Evolutionary conservation across 1,284 basidiomycete genomes (phyloP).

Genomic region (Apiotrichum mycotoxinovorans): DNA sequence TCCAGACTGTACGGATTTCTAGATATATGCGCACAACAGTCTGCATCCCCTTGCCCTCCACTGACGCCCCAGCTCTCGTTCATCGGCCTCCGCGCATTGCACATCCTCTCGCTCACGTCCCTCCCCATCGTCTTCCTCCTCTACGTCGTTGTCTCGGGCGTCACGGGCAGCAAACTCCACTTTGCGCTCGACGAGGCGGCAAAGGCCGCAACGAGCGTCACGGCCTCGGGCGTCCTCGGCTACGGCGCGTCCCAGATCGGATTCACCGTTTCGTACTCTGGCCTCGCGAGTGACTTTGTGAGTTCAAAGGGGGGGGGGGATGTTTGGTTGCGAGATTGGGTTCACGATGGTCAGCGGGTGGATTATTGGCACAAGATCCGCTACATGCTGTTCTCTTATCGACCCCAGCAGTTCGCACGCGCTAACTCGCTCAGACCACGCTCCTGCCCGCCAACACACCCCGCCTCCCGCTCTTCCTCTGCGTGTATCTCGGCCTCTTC

Average conservation of each 20-base stretch:
- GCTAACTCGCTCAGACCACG: slow-evolving; percentile 51
- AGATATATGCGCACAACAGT: too few relatives aligned
- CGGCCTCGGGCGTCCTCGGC: slow-evolving; percentile 38
- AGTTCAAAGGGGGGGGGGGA: slow-evolving; percentile 9
- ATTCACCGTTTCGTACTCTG: slow-evolving; percentile 43
- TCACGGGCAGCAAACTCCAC: slow-evolving; percentile 59
- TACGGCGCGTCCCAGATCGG: slow-evolving; percentile 45
- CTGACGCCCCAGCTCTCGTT: slow-evolving; percentile 50
- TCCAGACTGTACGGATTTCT: too few relatives aligned
- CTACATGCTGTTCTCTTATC: too few relatives aligned
- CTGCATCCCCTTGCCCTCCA: too few relatives aligned
- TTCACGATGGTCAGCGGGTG: too few relatives aligned
- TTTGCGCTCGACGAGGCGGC: slow-evolving; percentile 29
- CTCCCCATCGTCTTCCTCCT: slow-evolving; percentile 60
- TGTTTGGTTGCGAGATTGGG: not conserved
- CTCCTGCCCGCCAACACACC: slow-evolving; percentile 47
- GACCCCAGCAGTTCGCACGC: too few relatives aligned
- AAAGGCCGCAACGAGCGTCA: slow-evolving; percentile 30
- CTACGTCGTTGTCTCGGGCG: slow-evolving; percentile 69
- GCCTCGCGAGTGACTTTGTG: slow-evolving; percentile 45
- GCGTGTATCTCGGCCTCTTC: slow-evolving; percentile 70
- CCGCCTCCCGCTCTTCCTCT: slow-evolving; percentile 57
- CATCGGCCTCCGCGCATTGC: slow-evolving; percentile 52
- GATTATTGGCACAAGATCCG: too few relatives aligned
- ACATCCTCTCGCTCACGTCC: slow-evolving; percentile 44